Evolutionary conservation across 2,329 filamentous ascomycete species (phyloP).

Genomic region (Cercospora berteroae): DNA sequence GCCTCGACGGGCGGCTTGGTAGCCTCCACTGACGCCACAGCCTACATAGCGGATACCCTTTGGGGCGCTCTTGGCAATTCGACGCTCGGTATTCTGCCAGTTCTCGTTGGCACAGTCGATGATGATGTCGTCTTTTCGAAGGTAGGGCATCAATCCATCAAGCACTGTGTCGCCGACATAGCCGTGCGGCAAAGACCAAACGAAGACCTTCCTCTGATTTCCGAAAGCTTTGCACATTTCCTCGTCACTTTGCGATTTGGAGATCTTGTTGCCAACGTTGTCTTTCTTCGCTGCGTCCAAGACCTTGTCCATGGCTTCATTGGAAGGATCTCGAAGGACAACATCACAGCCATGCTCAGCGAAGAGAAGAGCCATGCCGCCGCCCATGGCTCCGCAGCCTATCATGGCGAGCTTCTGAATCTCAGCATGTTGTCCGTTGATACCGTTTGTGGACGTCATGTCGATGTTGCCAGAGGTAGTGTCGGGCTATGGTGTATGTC

Average conservation of each 20-base stretch:
- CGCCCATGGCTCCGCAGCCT: slow-evolving; percentile 60
- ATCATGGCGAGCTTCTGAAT: slow-evolving; percentile 54
- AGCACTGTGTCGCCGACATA: slow-evolving; percentile 50
- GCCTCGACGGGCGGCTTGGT: slow-evolving; percentile 64
- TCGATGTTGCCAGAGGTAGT: background rate
- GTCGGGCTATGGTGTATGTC: background rate
- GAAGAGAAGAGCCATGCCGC: slow-evolving; percentile 58
- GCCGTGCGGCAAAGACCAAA: slow-evolving; percentile 39
- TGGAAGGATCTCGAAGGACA: slow-evolving; percentile 55
- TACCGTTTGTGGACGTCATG: slow-evolving; percentile 5
- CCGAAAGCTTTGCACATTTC: slow-evolving; percentile 44
- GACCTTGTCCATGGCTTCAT: slow-evolving; percentile 49
- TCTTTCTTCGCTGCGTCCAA: slow-evolving; percentile 43
- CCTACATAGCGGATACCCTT: slow-evolving; percentile 65
- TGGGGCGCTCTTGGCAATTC: slow-evolving; percentile 55
- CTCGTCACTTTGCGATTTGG: slow-evolving; percentile 49
- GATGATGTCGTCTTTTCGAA: slow-evolving; percentile 63
- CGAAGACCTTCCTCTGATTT: slow-evolving; percentile 38
- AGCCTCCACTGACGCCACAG: slow-evolving; percentile 67
- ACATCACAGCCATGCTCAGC: slow-evolving; percentile 57
- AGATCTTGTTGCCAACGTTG: slow-evolving; percentile 40
- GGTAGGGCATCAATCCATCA: slow-evolving; percentile 48
- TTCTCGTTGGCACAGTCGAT: slow-evolving; percentile 69
- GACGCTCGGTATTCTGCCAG: slow-evolving; percentile 62
- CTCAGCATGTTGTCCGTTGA: slow-evolving; percentile 23